These are phyloP conservation scores for Gracilaria gracilis DNA, from an alignment of 23 red algal genomes.

Conservation along the genomic window DNA sequence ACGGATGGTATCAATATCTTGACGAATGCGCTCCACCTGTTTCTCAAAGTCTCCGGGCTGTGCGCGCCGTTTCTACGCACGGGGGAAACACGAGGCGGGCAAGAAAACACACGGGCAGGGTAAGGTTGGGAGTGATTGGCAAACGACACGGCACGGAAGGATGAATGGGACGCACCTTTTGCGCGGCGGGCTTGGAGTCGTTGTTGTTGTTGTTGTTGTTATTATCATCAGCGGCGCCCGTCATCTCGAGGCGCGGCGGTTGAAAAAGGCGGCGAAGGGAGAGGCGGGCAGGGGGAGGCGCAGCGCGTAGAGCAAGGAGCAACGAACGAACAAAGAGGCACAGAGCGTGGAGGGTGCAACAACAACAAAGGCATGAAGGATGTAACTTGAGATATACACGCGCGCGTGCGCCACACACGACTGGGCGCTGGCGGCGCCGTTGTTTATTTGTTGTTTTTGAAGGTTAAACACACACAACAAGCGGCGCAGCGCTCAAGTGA, in stretches of 20 bases:
- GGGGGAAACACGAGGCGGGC: not conserved
- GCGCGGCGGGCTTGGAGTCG: not conserved
- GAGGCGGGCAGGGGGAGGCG: not conserved
- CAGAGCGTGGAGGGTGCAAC: no score
- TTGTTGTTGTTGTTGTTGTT: not conserved
- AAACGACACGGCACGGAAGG: not conserved
- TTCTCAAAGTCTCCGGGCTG: slow-evolving; percentile 77
- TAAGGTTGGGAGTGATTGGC: no score
- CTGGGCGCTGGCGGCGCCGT: not conserved
- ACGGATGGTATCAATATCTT: slow-evolving; percentile 60
- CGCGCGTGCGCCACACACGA: not conserved
- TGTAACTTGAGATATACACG: no score
- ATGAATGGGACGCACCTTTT: not conserved
- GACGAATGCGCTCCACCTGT: slow-evolving; percentile 70
- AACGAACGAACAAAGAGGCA: no score
- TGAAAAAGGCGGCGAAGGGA: not conserved
- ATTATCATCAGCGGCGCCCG: not conserved
- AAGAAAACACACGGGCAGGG: not conserved
- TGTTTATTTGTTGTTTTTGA: not conserved
- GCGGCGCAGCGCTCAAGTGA: slow-evolving; percentile 12
- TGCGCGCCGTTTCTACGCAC: slow-evolving; percentile 37
- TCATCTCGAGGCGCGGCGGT: not conserved
- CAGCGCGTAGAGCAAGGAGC: no score
- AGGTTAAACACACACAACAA: not conserved
- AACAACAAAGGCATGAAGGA: no score